phyloP scores from a whole-genome alignment of 176 grass and related monocot genomes.

The Oryza meyeriana region DNA sequence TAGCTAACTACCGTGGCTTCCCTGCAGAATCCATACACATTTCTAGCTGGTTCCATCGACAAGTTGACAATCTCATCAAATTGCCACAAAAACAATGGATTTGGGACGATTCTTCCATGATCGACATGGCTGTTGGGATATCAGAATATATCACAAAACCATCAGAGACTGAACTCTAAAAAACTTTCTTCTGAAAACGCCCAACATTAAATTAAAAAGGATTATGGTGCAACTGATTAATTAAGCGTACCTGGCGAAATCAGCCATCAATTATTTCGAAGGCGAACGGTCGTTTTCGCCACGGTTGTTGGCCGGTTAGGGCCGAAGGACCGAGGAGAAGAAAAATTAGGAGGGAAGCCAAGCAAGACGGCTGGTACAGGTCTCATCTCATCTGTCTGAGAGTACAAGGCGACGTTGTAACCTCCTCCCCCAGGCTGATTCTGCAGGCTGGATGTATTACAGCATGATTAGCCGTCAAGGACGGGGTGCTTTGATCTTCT shows the following conservation, averaged over 20 bases:
- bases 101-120: not conserved
- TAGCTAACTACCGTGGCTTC: not conserved
- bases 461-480: not conserved
- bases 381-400: not conserved
- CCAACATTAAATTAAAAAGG: not conserved
- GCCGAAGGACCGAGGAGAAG: not conserved
- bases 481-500: not conserved
- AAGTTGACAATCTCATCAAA: not conserved
- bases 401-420: conserved; percentile 24
- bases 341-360: not conserved
- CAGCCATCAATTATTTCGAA: not conserved
- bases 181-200: not conserved
- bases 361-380: not conserved
- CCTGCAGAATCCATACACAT: not conserved
- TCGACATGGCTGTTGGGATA: not conserved
- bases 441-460: not conserved
- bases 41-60: not conserved
- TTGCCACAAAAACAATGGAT: not conserved
- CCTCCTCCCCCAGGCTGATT: not conserved
- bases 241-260: not conserved
- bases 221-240: not conserved
- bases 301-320: not conserved
- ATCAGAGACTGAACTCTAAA: not conserved
- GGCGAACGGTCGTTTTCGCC: conserved; percentile 18
- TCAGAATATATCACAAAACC: not conserved